Evolutionary conservation across 2,329 filamentous ascomycete genomes (phyloP).

Genomic region (Neurospora crassa): DNA sequence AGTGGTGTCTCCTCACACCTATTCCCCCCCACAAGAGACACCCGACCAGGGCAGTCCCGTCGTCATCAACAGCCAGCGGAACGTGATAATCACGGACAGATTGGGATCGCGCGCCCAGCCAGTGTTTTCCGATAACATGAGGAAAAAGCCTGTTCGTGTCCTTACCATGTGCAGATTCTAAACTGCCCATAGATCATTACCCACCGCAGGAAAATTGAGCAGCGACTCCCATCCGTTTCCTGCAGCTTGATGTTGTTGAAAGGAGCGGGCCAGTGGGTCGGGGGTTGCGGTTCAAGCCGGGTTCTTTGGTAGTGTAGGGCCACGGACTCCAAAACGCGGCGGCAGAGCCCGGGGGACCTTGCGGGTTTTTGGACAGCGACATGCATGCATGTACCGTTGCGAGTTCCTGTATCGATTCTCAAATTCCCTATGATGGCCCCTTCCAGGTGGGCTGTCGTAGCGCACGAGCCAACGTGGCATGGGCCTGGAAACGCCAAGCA

Average conservation of each 20-base stretch:
- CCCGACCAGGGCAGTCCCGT: background rate
- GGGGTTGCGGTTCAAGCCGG: background rate
- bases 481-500: background rate
- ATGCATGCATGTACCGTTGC: background rate
- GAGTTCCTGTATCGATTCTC: background rate
- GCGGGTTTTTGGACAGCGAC: background rate
- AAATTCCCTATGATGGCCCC: constrained; percentile 5
- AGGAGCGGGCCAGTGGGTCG: background rate
- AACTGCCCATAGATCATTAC: background rate
- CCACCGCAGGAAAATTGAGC: background rate
- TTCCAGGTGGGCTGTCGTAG: constrained; percentile 16
- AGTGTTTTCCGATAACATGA: background rate
- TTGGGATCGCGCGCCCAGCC: background rate
- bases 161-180: background rate
- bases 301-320: background rate
- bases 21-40: background rate
- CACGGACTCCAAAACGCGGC: constrained; percentile 1
- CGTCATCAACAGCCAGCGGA: background rate
- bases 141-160: background rate
- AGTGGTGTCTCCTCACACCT: background rate
- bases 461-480: constrained; percentile 20
- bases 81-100: background rate
- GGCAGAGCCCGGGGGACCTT: background rate
- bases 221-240: background rate
- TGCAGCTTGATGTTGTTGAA: background rate